phyloP scores from a whole-genome alignment of 2,329 filamentous ascomycete genomes.

The Huntiella omanensis region DNA sequence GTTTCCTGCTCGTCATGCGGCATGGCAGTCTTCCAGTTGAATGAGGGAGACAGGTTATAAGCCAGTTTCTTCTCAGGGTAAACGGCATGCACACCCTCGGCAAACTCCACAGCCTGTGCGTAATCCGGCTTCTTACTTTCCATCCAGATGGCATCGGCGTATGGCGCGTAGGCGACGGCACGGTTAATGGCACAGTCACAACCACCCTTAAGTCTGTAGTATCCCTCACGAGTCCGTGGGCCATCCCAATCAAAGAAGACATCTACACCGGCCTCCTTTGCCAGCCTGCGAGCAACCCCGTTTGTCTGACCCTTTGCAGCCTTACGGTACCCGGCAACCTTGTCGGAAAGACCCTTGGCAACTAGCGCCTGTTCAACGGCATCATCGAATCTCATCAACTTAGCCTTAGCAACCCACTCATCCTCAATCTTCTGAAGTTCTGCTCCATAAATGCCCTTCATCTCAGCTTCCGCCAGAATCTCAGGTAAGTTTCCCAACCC shows the following conservation, averaged over 20 bases:
- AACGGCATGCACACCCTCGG: conserved; percentile 77
- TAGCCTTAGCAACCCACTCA: conserved; percentile 60
- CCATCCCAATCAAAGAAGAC: conserved; percentile 90
- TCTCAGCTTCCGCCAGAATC: conserved; percentile 75
- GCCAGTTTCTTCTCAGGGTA: conserved; percentile 95
- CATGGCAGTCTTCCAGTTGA: conserved; percentile 99
- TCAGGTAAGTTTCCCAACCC: conserved; percentile 69
- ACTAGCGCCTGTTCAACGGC: conserved; percentile 73
- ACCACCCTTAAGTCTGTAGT: conserved; percentile 81
- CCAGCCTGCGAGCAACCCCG: conserved; percentile 60
- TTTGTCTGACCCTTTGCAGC: conserved; percentile 71
- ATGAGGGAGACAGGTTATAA: conserved; percentile 95
- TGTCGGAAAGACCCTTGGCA: conserved; percentile 37
- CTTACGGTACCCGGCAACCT: conserved; percentile 45
- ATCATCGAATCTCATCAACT: conserved; percentile 76
- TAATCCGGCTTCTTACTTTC: conserved; percentile 93
- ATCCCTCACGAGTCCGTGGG: conserved; percentile 85
- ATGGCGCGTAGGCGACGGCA: conserved; percentile 78
- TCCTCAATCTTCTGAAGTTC: conserved; percentile 87
- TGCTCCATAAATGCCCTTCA: conserved; percentile 57
- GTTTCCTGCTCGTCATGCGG: conserved; percentile 81
- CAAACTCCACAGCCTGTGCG: conserved; percentile 80
- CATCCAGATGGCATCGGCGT: conserved; percentile 98
- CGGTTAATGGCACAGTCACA: conserved; percentile 83
- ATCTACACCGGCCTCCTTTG: conserved; percentile 52